A percentile compares a stretch with the other conserved stretches of the same genome.
phyloP scores from a whole-genome alignment of 2,329 filamentous ascomycete species.

The Amauroascus niger region DNA sequence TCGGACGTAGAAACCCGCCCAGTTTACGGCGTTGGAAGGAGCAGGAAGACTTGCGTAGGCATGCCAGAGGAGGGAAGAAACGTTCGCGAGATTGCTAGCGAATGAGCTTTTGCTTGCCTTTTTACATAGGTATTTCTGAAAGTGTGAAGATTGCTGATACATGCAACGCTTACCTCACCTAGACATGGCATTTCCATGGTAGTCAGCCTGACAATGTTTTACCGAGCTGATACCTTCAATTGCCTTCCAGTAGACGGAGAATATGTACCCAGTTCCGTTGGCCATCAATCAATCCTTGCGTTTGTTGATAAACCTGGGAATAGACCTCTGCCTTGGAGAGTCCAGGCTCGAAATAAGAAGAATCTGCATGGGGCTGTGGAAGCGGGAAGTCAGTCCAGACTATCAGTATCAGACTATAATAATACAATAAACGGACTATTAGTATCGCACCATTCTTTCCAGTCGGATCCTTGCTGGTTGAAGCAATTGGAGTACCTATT shows the following conservation, averaged over 20 bases:
- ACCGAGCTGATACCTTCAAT: background rate
- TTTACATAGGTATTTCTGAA: background rate
- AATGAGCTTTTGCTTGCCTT: background rate
- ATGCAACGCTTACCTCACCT: background rate
- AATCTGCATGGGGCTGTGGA: conserved; percentile 39
- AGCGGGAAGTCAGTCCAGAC: too few relatives aligned
- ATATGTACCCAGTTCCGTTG: conserved; percentile 40
- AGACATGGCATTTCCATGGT: background rate
- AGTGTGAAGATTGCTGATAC: background rate
- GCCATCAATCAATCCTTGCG: conserved; percentile 32
- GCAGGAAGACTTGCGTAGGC: conserved; percentile 37
- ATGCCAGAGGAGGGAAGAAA: conserved; percentile 43
- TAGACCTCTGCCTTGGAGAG: conserved; percentile 37
- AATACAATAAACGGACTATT: too few relatives aligned
- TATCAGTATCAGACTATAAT: background rate
- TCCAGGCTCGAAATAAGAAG: conserved; percentile 35
- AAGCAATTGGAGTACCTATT: background rate
- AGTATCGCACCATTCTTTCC: too few relatives aligned
- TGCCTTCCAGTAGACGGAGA: background rate
- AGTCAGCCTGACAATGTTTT: background rate
- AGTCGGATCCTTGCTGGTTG: too few relatives aligned
- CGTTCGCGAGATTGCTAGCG: conserved; percentile 39
- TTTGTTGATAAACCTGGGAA: conserved; percentile 32
- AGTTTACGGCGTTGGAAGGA: conserved; percentile 39
- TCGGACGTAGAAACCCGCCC: conserved; percentile 42